phyloP scores from a whole-genome alignment of 805 yeast genomes.

The Myxozyma neotropica region DNA sequence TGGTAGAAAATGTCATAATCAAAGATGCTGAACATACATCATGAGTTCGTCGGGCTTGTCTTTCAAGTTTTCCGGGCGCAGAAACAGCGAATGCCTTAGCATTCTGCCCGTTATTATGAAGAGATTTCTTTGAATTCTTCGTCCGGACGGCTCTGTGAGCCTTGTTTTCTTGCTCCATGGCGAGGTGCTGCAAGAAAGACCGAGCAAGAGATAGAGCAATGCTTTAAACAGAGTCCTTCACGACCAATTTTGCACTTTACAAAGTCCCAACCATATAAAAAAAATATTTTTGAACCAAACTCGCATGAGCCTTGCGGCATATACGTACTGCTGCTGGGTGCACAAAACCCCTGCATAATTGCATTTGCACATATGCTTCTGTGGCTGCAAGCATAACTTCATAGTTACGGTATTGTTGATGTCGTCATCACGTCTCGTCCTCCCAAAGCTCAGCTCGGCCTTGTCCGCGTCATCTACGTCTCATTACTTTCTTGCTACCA shows the following conservation, averaged over 20 bases:
- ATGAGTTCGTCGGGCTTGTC: constrained; percentile 79
- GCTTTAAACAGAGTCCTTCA: no score
- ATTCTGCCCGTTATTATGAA: constrained; percentile 76
- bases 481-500: not conserved
- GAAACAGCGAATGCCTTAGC: constrained; percentile 81
- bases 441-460: not conserved
- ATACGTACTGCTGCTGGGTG: not conserved
- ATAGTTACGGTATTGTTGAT: not conserved
- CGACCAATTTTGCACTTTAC: not conserved
- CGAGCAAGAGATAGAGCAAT: not conserved
- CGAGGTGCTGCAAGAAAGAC: not conserved
- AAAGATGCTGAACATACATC: constrained; percentile 51
- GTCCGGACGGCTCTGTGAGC: constrained; percentile 63
- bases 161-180: constrained; percentile 68
- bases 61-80: constrained; percentile 82
- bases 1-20: not conserved
- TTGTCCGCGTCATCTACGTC: constrained; percentile 1
- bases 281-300: not conserved
- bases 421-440: constrained; percentile 14
- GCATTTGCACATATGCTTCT: not conserved
- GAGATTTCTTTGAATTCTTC: constrained; percentile 35
- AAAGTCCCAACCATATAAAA: constrained; percentile 11
- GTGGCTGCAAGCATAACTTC: no score
- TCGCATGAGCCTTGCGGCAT: not conserved
- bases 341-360: constrained; percentile 5